Evolutionary conservation across 495 filamentous ascomycete genomes (phyloP).

Genomic region (Filosporella fistucella): DNA sequence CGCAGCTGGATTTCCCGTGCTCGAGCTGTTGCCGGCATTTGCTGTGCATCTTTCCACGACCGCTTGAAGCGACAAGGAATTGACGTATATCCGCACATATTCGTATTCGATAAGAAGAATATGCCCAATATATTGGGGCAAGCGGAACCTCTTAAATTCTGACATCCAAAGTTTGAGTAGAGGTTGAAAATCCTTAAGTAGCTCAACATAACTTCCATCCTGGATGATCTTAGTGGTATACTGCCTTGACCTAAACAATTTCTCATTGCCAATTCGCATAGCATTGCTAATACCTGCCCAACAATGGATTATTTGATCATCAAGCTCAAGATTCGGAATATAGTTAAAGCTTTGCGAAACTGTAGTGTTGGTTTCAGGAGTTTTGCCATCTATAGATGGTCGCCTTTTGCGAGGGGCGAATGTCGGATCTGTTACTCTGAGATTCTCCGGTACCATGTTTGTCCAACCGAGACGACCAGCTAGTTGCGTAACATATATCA

Average conservation of each 20-base stretch:
- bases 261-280: slow-evolving; percentile 82
- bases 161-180: slow-evolving; percentile 69
- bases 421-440: slow-evolving; percentile 41
- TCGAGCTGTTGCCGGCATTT: slow-evolving; percentile 44
- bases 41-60: slow-evolving; percentile 89
- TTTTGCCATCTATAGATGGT: slow-evolving; percentile 43
- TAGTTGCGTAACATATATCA: slow-evolving; percentile 87
- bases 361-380: slow-evolving; percentile 48
- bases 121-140: slow-evolving; percentile 72
- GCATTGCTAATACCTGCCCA: slow-evolving; percentile 89
- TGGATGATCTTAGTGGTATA: slow-evolving; percentile 84
- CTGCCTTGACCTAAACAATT: slow-evolving; percentile 75
- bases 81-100: slow-evolving; percentile 86
- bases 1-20: slow-evolving; percentile 8
- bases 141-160: slow-evolving; percentile 63
- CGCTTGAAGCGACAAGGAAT: slow-evolving; percentile 88
- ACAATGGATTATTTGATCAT: slow-evolving; percentile 79
- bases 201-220: slow-evolving; percentile 70
- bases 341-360: slow-evolving; percentile 51
- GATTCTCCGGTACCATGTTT: slow-evolving; percentile 77
- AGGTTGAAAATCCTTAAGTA: slow-evolving; percentile 77
- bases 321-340: slow-evolving; percentile 53
- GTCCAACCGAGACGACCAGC: slow-evolving; percentile 90
- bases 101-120: slow-evolving; percentile 90
- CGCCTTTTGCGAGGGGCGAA: slow-evolving; percentile 34